Conservation (phyloP, 768 basidiomycete species). For the Pluteus cervinus region DNA sequence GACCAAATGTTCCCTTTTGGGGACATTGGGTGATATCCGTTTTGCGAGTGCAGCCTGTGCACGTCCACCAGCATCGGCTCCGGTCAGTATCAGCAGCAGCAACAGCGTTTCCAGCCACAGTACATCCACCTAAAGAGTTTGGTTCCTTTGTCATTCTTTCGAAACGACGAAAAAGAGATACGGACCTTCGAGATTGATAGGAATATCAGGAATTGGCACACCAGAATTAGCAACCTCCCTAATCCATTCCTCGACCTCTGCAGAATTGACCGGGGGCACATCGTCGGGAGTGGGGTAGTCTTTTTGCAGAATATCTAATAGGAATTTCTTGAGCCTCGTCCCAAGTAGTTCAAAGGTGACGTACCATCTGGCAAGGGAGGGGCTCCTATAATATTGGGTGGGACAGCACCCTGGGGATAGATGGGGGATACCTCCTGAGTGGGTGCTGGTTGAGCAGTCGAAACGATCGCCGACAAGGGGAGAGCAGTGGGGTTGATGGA, state of each 20-base stretch:
- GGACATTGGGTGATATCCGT: conserved; percentile 73
- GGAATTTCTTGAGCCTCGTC: conserved; percentile 3
- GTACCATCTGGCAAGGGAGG: conserved; percentile 53
- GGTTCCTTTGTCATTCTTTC: conserved; percentile 2
- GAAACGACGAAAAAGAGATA: conserved; percentile 6
- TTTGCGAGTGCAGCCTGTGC: conserved; percentile 58
- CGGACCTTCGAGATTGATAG: conserved; percentile 33
- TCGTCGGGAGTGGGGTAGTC: conserved; percentile 62
- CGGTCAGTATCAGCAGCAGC: conserved; percentile 44
- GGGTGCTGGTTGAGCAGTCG: conserved; percentile 31
- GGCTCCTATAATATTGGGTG: conserved; percentile 46
- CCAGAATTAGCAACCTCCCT: conserved; percentile 50
- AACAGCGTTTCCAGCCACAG: too few species aligned
- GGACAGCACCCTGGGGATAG: conserved; percentile 40
- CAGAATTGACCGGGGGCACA: conserved; percentile 51
- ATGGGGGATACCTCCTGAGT: conserved; percentile 43
- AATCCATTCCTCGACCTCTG: conserved; percentile 68
- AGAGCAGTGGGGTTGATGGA: conserved; percentile 56
- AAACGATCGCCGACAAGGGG: conserved; percentile 43
- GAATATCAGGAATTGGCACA: conserved; percentile 48
- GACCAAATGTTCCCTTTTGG: conserved; percentile 46
- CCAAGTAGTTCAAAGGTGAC: too few species aligned
- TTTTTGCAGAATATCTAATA: conserved; percentile 34
- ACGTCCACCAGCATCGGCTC: conserved; percentile 74
- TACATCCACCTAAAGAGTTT: conserved; percentile 52